phyloP scores from a whole-genome alignment of 768 basidiomycete species.

The Amanita phalloides region DNA sequence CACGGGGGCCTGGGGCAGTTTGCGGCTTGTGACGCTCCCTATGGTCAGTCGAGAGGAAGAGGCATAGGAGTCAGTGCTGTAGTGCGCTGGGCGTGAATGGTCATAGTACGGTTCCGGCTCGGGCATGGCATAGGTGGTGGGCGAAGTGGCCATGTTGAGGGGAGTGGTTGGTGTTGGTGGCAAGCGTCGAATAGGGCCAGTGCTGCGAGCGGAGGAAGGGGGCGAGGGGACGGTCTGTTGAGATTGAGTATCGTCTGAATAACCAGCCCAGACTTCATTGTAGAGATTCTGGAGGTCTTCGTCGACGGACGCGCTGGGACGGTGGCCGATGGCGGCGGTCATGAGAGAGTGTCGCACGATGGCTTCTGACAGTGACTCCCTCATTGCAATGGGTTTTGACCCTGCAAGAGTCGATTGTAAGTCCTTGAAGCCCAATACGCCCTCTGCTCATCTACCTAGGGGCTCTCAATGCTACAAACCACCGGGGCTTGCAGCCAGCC shows the following conservation, averaged over 20 bases:
- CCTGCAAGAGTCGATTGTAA: slow-evolving; percentile 74
- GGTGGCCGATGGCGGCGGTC: slow-evolving; percentile 12
- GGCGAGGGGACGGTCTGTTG: slow-evolving; percentile 12
- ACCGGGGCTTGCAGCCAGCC: slow-evolving; percentile 79
- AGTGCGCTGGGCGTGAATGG: slow-evolving; percentile 14
- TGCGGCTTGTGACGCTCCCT: slow-evolving; percentile 9
- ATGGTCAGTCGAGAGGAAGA: slow-evolving; percentile 13
- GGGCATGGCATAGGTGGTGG: slow-evolving; percentile 24
- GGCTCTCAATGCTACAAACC: slow-evolving; percentile 79
- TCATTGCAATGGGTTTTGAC: slow-evolving; percentile 86
- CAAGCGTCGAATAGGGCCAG: slow-evolving; percentile 15
- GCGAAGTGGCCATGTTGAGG: slow-evolving; percentile 13
- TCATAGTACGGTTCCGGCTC: slow-evolving; percentile 31
- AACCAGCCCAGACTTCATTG: slow-evolving; percentile 65
- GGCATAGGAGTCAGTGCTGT: slow-evolving; percentile 15
- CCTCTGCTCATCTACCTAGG: slow-evolving; percentile 33
- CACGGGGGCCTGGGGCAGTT: slow-evolving; percentile 13
- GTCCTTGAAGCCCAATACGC: slow-evolving; percentile 4
- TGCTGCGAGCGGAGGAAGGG: slow-evolving; percentile 5
- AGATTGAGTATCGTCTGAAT: slow-evolving; percentile 31
- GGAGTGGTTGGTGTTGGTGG: slow-evolving; percentile 32
- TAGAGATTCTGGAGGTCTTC: slow-evolving; percentile 67
- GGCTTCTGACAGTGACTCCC: slow-evolving; percentile 60
- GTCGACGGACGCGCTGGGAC: slow-evolving; percentile 39
- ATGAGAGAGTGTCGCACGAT: slow-evolving; percentile 15